Conservation (phyloP, 2,329 filamentous ascomycete species). For the Didymella keratinophila region DNA sequence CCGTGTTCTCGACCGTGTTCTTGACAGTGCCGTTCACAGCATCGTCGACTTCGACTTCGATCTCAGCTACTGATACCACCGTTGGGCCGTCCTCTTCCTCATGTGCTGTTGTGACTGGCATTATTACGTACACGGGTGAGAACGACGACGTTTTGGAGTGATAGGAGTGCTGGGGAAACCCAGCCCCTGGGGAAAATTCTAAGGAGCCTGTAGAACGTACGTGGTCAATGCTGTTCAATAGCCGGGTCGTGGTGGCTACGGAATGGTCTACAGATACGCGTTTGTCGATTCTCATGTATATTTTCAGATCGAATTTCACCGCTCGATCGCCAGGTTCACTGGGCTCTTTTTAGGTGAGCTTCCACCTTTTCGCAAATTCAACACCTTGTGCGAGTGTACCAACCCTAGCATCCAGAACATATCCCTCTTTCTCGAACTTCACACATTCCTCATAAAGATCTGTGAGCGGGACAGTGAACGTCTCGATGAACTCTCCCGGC, state of each 20-base stretch:
- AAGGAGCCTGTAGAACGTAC: too few species aligned
- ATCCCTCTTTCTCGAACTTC: slow-evolving; percentile 72
- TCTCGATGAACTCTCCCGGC: slow-evolving; percentile 83
- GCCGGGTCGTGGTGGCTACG: too few species aligned
- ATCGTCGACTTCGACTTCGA: too few species aligned
- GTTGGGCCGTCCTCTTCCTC: neutral
- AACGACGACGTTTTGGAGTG: neutral
- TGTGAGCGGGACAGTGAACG: slow-evolving; percentile 72
- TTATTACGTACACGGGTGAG: neutral
- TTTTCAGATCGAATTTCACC: too few species aligned
- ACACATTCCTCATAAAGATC: slow-evolving; percentile 72
- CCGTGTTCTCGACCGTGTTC: too few species aligned
- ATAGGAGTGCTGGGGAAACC: neutral
- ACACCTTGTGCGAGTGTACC: slow-evolving; percentile 81
- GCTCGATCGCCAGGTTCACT: too few species aligned
- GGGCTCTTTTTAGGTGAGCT: slow-evolving; percentile 11
- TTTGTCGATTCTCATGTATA: too few species aligned
- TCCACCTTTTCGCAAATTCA: slow-evolving; percentile 69
- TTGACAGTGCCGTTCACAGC: too few species aligned
- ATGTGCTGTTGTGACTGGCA: neutral
- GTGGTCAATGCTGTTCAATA: too few species aligned
- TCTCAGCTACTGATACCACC: neutral
- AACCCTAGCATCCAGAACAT: slow-evolving; percentile 79
- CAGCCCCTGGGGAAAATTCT: too few species aligned
- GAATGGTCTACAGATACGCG: too few species aligned